Base-by-base conservation (phyloP, 495 filamentous ascomycete species). In the Tetracladium marchalianum region DNA sequence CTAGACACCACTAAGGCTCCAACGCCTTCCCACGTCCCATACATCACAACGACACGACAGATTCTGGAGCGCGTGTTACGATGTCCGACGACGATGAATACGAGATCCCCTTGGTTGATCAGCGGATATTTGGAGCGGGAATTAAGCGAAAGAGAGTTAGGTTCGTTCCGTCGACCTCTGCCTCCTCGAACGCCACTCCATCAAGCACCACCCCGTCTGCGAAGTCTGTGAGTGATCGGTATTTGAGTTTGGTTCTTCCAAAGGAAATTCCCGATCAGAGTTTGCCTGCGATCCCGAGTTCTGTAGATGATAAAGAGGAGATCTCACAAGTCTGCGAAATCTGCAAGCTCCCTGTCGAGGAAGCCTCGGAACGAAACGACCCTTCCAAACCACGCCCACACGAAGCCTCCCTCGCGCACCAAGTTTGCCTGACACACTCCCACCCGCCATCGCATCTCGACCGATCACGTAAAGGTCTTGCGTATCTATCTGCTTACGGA, bases 401-500 rank as follows among this genome's bases (percentile, higher is more conserved):
- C 60, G 76, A 84, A 62, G 72, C 75, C 5, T 84, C 82, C 11
- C 70, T 93, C 47, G 82, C 84, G 0, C 89, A 96, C 55, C 89
- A 95, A 68, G 67, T 87, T 36, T 85, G 80, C 52, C 72, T 95
- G 1, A 55, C 72, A 12, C 87, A 95, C 56, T 89, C 87, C 0
- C 78, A 89, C 54, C 87, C 89, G 0, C 90, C 90, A 1, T 94
- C 88, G 0, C 75, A 84, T 45, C 65, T 95, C 1, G 84, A 94
- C 61, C 81, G 90, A n/a, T 72, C 70, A 2, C 75, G 84, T 32
- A 77, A 78, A 61, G 90, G 90, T 0, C 69, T 97, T 7, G 71
- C 74, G 44, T 81, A 85, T 41, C 77, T 97, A 2, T 72, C 81
- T 27, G 70, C 78, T 1, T 80, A 87, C 51, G 90, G 90, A 33